Evolutionary conservation across 2,329 filamentous ascomycete genomes (phyloP), one percentile per base, ranked within the genome.

Genomic region (Hirsutella minnesotensis): DNA sequence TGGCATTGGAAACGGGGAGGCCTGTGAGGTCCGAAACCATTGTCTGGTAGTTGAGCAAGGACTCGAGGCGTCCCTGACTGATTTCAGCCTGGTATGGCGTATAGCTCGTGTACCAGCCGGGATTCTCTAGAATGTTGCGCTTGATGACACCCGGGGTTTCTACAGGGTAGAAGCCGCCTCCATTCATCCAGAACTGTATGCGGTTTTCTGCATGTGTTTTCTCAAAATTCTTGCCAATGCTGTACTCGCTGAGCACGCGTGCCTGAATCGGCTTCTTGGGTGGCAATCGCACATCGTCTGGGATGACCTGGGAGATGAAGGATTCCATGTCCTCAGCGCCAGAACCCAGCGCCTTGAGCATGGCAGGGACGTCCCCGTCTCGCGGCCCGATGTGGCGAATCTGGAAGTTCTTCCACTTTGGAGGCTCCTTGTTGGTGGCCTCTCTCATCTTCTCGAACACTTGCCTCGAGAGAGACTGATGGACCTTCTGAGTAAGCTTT

Each of bases 11-110:
- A 49, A 95, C 87, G 19, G 86, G 78, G 24, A 96, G 73, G 2
- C 78, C 87, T 0, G 90, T 95, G 50, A 96, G 69, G 58, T 95
- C 90, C 2, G 81, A 80, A 9, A 94, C 83, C 69, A 96, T 73
- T 16, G 90, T 96, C 70, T 96, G 90, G 68, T 88, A 96, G 70
- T 96, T 96, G 49, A 96, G 70, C 42, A 96, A 69, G 5, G 87
- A 94, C 70, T 95, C 87, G 48, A 96, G 66, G 43, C 90, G 81
- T 30, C 90, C 90, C 66, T 96, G 90, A 61, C 88, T 95, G 68
- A 96, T 95, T 67, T 96, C 90, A 3, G 90, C 84, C 67, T 96
- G 90, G 65, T 95, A 96, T 15, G 90, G 90, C 0, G 90, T 95
- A 63, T 96, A 95, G 66, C 88, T 95, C 34, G 90, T 96, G 63